Conservation (phyloP, 768 basidiomycete genomes). For the Lentinus brumalis region DNA sequence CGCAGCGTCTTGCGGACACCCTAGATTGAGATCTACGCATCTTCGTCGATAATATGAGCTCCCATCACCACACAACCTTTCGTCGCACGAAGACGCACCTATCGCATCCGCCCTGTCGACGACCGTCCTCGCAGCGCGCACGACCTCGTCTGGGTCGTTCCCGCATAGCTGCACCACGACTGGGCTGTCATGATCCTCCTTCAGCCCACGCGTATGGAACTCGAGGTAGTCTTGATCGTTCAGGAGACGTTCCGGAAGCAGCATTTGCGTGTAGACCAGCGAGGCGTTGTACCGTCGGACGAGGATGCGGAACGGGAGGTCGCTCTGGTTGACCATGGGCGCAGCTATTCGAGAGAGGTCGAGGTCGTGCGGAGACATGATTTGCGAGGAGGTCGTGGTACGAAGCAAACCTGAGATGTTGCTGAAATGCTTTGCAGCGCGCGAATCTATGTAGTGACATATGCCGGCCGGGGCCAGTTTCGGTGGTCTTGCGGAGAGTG, state of each 20-base stretch:
- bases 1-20: conserved; percentile 76
- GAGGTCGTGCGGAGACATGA: background rate
- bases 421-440: too few relatives aligned
- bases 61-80: too few relatives aligned
- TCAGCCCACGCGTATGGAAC: conserved; percentile 60
- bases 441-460: too few relatives aligned
- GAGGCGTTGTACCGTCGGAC: conserved; percentile 65
- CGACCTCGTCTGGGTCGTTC: conserved; percentile 62
- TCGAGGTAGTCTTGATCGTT: conserved; percentile 67
- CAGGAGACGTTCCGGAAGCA: conserved; percentile 59
- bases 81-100: conserved; percentile 42
- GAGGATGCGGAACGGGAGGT: conserved; percentile 70
- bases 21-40: conserved; percentile 70
- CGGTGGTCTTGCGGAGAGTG: too few relatives aligned
- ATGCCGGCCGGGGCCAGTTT: too few relatives aligned
- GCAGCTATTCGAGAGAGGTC: conserved; percentile 47
- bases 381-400: conserved; percentile 19
- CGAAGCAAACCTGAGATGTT: too few relatives aligned
- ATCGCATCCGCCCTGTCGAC: conserved; percentile 67
- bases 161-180: conserved; percentile 77
- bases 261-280: conserved; percentile 78
- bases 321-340: conserved; percentile 82
- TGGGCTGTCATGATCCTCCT: conserved; percentile 36
- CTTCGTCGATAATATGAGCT: conserved; percentile 7
- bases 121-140: conserved; percentile 60